Conservation (phyloP, 257 asterid species). For the Ophiorrhiza pumila region DNA sequence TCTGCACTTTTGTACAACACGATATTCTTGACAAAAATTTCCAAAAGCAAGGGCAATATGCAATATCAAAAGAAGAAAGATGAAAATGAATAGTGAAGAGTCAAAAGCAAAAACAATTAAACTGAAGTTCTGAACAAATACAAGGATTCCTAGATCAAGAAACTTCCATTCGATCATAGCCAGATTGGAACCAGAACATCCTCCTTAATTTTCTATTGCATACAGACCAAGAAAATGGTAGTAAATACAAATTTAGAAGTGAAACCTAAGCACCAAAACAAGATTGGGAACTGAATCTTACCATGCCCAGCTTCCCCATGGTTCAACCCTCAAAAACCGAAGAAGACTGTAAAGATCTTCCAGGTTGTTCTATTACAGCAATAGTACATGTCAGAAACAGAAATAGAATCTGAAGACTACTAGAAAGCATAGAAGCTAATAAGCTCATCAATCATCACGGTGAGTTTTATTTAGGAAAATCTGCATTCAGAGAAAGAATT, state of each 20-base stretch:
- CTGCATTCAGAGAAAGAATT: not conserved
- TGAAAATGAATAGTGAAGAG: not conserved
- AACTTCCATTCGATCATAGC: not conserved
- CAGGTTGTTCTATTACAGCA: conserved; percentile 71
- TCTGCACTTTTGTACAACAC: not conserved
- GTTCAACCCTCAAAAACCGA: conserved; percentile 92
- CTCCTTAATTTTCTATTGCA: not conserved
- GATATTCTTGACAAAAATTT: not conserved
- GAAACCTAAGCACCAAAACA: conserved; percentile 13
- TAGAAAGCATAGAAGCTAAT: not conserved
- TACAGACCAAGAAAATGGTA: conserved; percentile 8
- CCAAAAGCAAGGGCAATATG: conserved; percentile 1
- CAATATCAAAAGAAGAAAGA: not conserved
- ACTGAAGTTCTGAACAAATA: not conserved
- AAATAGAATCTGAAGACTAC: not conserved
- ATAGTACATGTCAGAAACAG: conserved; percentile 22
- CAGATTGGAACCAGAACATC: not conserved
- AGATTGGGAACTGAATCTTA: conserved; percentile 35
- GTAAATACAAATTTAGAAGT: conserved; percentile 10
- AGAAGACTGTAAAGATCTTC: conserved; percentile 94
- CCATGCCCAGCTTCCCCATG: conserved; percentile 99
- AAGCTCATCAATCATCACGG: not conserved
- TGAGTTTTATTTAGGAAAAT: not conserved
- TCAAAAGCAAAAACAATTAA: conserved; percentile 1
- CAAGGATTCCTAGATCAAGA: not conserved